Base-by-base conservation (phyloP, 441 rosid genomes). In the Jatropha multifida region DNA sequence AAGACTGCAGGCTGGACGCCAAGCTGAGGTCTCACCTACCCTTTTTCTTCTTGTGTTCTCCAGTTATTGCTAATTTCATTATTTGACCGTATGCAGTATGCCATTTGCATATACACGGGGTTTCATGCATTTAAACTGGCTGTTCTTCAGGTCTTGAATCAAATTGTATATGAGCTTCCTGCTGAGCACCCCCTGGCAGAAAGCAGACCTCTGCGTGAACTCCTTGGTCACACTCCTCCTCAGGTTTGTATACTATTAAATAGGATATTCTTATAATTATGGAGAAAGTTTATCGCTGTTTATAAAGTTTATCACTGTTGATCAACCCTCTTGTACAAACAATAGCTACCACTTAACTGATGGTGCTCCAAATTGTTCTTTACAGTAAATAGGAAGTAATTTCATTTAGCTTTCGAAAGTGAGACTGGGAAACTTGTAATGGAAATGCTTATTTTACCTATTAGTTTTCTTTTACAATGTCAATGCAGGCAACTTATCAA, bases 1-100 rank as follows among this genome's bases (percentile, higher is more conserved):
- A 75, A 90, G 99, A 74, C 90, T 89, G 75, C 99, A 94, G 72
- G 99, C 99, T 78, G 99, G 98, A 73, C 94, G 97, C 73, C 99
- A 96, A 84, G 99, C 97, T 48, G 99, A 96, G 91, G 99, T 94
- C 79, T 82, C 60, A 68, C 74, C 73, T 74, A 14, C 71, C 63
- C 55, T 69, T 65, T 75, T 70, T 60, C 42, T 51, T 44, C 32
- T 32, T 32, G 26, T 54, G 54, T 38, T 78, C 20, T 71, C 32
- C 32, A 32, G 4, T 42, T 42, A 42, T 42, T 42, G 46, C 46
- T 42, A 42, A 42, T 42, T 42, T 42, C 32, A 42, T 60, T 38
- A 44, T 75, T 75, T 66, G 20, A 9, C 11, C 44, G 8, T n/a
- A 46, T 58, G 63, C 46, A 12, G 8, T n/a, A 5, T 54, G 46